Conservation (phyloP, 306 rosid species). For the Vicia villosa region DNA sequence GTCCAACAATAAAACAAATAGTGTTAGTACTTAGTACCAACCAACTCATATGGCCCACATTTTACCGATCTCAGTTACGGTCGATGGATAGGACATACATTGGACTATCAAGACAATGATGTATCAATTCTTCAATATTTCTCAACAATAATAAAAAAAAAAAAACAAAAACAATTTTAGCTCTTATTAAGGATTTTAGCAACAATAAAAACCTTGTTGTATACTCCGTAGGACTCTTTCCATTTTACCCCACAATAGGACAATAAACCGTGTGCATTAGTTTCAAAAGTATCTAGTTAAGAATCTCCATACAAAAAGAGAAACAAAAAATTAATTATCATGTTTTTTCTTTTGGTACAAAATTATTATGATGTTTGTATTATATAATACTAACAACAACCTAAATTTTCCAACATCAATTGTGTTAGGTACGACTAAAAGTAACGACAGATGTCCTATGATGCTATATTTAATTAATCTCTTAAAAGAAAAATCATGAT, state of each 20-base stretch:
- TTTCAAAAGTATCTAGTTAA: conserved; percentile 36
- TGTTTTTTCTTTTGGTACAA: not conserved
- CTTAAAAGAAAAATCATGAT: too few relatives aligned
- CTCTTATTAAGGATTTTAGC: conserved; percentile 18
- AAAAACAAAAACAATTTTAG: not conserved
- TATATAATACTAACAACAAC: not conserved
- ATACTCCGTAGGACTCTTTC: conserved; percentile 37
- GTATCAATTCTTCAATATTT: conserved; percentile 19
- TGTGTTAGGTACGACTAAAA: conserved; percentile 17
- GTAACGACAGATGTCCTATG: conserved; percentile 13
- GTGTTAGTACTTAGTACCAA: not conserved
- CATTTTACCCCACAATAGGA: conserved; percentile 39
- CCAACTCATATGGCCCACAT: conserved; percentile 33
- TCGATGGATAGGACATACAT: conserved; percentile 25
- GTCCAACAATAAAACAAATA: conserved; percentile 44
- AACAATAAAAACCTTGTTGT: conserved; percentile 32
- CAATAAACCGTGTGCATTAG: conserved; percentile 42
- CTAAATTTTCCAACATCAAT: conserved; percentile 4
- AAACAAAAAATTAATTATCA: not conserved
- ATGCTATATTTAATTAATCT: not conserved
- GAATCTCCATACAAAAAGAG: conserved; percentile 20
- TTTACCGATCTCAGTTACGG: conserved; percentile 21
- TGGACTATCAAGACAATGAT: conserved; percentile 33
- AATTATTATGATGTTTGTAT: not conserved
- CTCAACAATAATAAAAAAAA: not conserved